Evolutionary conservation across 163 green algal species (phyloP), one percentile per base, ranked within the genome.

Genomic region (Scenedesmus sp.): DNA sequence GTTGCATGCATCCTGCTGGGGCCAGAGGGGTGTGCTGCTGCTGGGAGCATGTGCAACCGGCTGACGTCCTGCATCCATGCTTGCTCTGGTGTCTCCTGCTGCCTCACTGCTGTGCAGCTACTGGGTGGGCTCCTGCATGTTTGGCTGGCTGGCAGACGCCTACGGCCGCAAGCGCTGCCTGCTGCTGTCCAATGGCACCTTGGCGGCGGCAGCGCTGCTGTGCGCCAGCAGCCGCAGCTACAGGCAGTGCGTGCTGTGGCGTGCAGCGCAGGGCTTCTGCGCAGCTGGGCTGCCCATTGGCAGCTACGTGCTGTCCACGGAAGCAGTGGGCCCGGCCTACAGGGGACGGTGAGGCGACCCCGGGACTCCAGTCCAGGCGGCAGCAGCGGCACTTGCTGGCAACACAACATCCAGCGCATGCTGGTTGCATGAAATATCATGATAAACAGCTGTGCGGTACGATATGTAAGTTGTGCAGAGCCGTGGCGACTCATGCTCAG

Each of bases 231-330:
- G 81, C 61, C 65, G 42, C 30, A 73, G 35, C 33, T 85, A 85
- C 33, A 78, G 68, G 46, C 35, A 30, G 33, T 85, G 81, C 56
- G 22, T 85, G n/a, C 42, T 42, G 10, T 37, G 26, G 13, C 88
- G 88, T 37, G 40, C 35, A 12, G 9, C 46, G 26, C 6, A 78
- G n/a, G 88, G 88, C 44, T 76, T 49, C 65, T 86, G 65, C 42
- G 81, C 46, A 18, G 59, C 88, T 51, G 88, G 88, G 40, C 65
- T 92, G 40, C 88, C 88, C 13, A 59, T 92, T 18, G 61, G 42
- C 33, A 22, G 72, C 3, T 92, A 92, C 43, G 70, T 88, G 13
- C 83, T 89, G 81, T 33, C 81, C 13, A 88, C 81, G 24, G 88
- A 92, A 68, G 35, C 81, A 30, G 88, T 92, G 20, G 88, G 88